Evolutionary conservation across 768 basidiomycete species (phyloP), one percentile per base, ranked within the genome.

Genomic region (Obba rivulosa): DNA sequence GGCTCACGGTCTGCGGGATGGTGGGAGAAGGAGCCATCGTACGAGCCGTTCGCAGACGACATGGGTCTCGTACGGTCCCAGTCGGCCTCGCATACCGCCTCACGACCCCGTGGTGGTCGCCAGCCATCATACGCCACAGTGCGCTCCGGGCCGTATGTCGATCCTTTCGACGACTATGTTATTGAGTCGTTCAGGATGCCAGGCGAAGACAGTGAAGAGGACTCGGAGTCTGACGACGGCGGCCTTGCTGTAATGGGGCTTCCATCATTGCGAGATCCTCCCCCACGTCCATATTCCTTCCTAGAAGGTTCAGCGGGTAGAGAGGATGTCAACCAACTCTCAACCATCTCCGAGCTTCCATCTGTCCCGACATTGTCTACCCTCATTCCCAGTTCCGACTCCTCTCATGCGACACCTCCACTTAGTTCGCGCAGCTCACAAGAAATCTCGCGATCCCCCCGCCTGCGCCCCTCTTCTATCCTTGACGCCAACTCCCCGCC

Each of bases 21-120:
- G 66, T 61, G 62, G 49, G 77, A 77, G 60, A 63, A 67, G 51
- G 55, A 58, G 41, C n/a, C 45, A 3, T 36, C 53, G 0, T 54
- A 52, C 16, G 76, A 80, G 55, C 73, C 77, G 16, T 80, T 78
- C 56, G 64, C 70, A 16, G 76, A 81, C 44, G 69, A 69, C 25
- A 61, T 67, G 11, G 65, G 66, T 5, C 57, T 74, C 9, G 62
- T 71, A 52, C 40, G 48, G n/a, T n/a, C 23, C 44, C 18, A 13
- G 17, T 38, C 49, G 25, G 45, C 58, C 8, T 45, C 53, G 21
- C 21, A 36, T n/a, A 20, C 14, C 14, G 49, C 50, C 3, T 47
- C 50, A 16, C 48, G 57, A 18, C 53, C 52, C 11, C 53, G 56
- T 21, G 56, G 58, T 0, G 57, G 60, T 10, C 40, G 58, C 41